Conservation (phyloP, 352 stramenopile species). For the Globisporangium barbulae region DNA sequence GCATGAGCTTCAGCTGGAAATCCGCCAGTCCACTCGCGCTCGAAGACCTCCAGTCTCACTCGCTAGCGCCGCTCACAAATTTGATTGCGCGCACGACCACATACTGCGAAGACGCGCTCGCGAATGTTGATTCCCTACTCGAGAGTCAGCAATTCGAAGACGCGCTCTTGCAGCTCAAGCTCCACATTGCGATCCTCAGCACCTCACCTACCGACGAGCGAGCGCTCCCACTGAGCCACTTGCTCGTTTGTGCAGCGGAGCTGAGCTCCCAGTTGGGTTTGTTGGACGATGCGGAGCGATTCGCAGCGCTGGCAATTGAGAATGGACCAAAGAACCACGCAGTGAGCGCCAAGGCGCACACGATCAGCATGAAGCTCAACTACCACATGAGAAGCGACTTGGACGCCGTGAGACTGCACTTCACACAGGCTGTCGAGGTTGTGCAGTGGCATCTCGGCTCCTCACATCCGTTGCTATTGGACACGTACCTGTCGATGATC, state of each 20-base stretch:
- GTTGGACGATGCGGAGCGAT: constrained; percentile 21
- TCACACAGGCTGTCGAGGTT: constrained; percentile 26
- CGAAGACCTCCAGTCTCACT: constrained; percentile 16
- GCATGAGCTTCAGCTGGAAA: constrained; percentile 40
- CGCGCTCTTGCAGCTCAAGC: constrained; percentile 33
- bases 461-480: constrained; percentile 33
- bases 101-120: constrained; percentile 26
- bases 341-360: constrained; percentile 22
- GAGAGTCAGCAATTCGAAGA: constrained; percentile 21
- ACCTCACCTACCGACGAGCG: constrained; percentile 26
- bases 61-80: constrained; percentile 18
- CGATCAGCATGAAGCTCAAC: constrained; percentile 31
- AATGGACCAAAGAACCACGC: constrained; percentile 29
- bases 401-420: constrained; percentile 16
- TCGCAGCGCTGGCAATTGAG: constrained; percentile 35
- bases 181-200: constrained; percentile 41
- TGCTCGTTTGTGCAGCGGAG: constrained; percentile 40
- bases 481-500: constrained; percentile 46
- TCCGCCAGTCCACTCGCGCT: constrained; percentile 20
- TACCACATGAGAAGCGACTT: constrained; percentile 23
- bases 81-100: constrained; percentile 24
- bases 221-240: constrained; percentile 28
- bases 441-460: constrained; percentile 43
- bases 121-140: constrained; percentile 20
- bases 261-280: constrained; percentile 24